Evolutionary conservation across 805 yeast genomes (phyloP).

Genomic region (Ogataea degrootiae): DNA sequence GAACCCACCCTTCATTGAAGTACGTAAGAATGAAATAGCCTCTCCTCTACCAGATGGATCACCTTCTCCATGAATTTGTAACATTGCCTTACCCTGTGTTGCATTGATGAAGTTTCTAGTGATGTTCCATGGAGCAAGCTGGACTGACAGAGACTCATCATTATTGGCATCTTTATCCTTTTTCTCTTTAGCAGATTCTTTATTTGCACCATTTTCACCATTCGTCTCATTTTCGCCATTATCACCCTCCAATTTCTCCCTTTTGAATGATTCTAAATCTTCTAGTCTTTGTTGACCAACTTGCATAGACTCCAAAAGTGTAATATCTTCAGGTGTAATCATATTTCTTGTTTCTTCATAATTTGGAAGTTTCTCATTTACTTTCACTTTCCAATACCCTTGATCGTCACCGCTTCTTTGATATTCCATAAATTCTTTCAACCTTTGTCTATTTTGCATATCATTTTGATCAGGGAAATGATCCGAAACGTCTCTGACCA

Average conservation of each 20-base stretch:
- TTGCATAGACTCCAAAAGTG: slow-evolving; percentile 86
- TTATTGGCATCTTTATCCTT: slow-evolving; percentile 30
- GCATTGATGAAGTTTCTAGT: slow-evolving; percentile 88
- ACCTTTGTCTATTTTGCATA: slow-evolving; percentile 92
- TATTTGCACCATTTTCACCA: slow-evolving; percentile 3
- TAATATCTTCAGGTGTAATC: slow-evolving; percentile 88
- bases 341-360: slow-evolving; percentile 75
- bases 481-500: slow-evolving; percentile 80
- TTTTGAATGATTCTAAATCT: slow-evolving; percentile 60
- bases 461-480: slow-evolving; percentile 98
- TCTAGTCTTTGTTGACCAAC: slow-evolving; percentile 86
- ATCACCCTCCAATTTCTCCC: slow-evolving; percentile 31
- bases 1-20: slow-evolving; percentile 96
- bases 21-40: slow-evolving; percentile 80
- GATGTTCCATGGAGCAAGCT: slow-evolving; percentile 91
- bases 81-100: slow-evolving; percentile 95
- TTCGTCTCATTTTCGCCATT: slow-evolving; percentile 1
- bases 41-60: slow-evolving; percentile 92
- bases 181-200: slow-evolving; percentile 9
- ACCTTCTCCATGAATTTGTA: slow-evolving; percentile 90
- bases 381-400: slow-evolving; percentile 88
- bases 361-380: slow-evolving; percentile 60
- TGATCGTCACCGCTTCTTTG: slow-evolving; percentile 93
- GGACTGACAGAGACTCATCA: slow-evolving; percentile 71
- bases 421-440: slow-evolving; percentile 97